phyloP scores from a whole-genome alignment of 352 stramenopile species.

The Blastocystis hominis region DNA sequence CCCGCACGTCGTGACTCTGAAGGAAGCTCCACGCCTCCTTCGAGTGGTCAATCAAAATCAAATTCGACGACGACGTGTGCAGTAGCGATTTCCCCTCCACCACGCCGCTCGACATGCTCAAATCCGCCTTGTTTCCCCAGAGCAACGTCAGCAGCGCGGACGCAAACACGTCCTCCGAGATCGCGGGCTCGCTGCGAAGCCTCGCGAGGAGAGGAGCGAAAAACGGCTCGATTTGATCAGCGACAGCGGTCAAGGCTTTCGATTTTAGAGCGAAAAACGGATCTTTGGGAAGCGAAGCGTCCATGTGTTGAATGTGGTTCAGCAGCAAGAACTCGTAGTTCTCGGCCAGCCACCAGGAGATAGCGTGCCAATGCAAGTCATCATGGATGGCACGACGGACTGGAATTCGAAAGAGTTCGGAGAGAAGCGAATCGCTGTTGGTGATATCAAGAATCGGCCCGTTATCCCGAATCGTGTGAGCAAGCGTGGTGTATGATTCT shows the following conservation, averaged over 20 bases:
- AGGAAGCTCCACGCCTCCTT: neutral
- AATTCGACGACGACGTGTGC: neutral
- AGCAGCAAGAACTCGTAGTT: conserved; percentile 51
- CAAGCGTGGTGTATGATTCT: neutral
- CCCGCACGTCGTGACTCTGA: neutral
- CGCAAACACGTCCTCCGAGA: neutral
- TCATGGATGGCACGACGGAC: neutral
- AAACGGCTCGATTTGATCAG: neutral
- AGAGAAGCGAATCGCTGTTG: neutral
- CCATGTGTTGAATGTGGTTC: neutral
- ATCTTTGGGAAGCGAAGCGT: neutral
- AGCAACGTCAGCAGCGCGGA: neutral
- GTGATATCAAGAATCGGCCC: neutral
- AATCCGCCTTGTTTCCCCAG: conserved; percentile 57
- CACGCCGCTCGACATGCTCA: conserved; percentile 48
- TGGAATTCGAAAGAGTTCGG: neutral
- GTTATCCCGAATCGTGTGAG: neutral
- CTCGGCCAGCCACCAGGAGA: conserved; percentile 44
- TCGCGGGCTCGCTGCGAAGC: neutral
- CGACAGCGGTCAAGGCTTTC: neutral
- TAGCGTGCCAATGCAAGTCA: neutral
- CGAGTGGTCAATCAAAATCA: neutral
- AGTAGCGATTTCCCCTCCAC: neutral
- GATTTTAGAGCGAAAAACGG: conserved; percentile 6
- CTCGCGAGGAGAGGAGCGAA: neutral